Base-by-base conservation (phyloP, 805 yeast species). In the Pichia californica region DNA sequence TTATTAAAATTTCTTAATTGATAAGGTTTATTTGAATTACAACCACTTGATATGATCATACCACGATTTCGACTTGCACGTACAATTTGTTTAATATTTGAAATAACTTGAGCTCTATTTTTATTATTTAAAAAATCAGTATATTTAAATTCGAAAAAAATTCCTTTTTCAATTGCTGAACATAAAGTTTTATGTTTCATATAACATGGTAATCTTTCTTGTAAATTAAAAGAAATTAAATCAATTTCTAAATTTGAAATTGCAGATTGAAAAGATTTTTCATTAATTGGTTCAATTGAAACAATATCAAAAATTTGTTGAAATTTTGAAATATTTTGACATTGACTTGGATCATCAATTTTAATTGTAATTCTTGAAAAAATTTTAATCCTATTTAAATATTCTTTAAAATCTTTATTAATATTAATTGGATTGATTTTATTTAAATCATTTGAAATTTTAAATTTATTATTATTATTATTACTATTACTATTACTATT, bases 1-100 rank as follows among this genome's bases (percentile, higher is more conserved):
- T 93, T 96, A 36, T 73, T 68, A 31, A 78, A 76, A 26, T 79
- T 76, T 49, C 98, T 68, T n/a, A 79, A 64, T 34, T 77, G 79
- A 19, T 35, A 39, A 13, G 43, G 41, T 27, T 77, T 58, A 2
- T 83, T 70, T 25, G 64, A 58, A 3, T 54, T 45, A 0, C 93
- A 86, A 3, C 96, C 97, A 54, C 91, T 78, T 11, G 91, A 77
- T 5, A 88, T 69, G 2, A 93, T 71, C 15, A 93, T 57, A 0
- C 97, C 97, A 34, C 88, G 73, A 15, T 79, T 74, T 51, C 99
- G 70, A 0, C 95, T 75, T 11, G 95, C 87, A 49, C 99, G 66
- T 10, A 88, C 72, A 14, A 93, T 72, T 53, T 85, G 81, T 44
- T 84, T 71, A 2, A 81, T 76, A 58, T 88, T 89, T 28, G 80